Base-by-base conservation (phyloP, 2,329 filamentous ascomycete genomes). In the Malbranchea zuffiana region DNA sequence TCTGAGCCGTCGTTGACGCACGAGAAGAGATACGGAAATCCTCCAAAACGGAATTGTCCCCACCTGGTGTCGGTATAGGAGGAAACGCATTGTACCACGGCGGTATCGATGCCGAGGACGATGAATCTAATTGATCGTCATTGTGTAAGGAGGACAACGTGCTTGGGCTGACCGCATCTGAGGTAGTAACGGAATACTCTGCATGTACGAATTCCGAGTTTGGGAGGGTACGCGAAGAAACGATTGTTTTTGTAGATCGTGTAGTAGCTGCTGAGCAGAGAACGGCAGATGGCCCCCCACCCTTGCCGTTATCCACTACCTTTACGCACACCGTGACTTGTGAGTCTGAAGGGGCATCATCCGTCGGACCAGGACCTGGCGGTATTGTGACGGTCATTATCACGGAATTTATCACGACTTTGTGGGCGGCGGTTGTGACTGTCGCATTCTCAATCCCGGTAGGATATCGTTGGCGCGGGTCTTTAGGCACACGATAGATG, bases 331-430 rank as follows among this genome's bases (percentile, higher is more conserved):
- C 24, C 15, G 36, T 43, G 16, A 39, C 29, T 23, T 39, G 7
- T 5, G 30, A 10, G 19, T 39, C 18, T 11, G 5, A 4, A n/a
- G 19, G 13, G 11, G 16, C 6, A 25, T 32, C 33, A 8, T 20
- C 30, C 10, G 21, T 15, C 12, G 32, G 11, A 26, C 8, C n/a
- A 6, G 19, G 4, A 23, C 19, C 30, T 5, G 37, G 37, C 18
- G 36, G 37, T 16, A 43, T 18, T n/a, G 41, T 40, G 17, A 43
- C 28, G 2, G 41, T 43, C 32, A 43, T 20, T 7, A 43, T 30
- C 15, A 35, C 32, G 16, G 36, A 27, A 12, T 37, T 35, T 3
- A 39, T 23, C 4, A 32, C 18, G 12, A 32, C 26, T 10, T 39
- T 18, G 11, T 19, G 32, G 5, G 23, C 24, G 10, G 32, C 21